A percentile compares a stretch with the other conserved stretches of the same genome.
Conservation (phyloP, 129 eudicot genomes). For the Arctium minus region DNA sequence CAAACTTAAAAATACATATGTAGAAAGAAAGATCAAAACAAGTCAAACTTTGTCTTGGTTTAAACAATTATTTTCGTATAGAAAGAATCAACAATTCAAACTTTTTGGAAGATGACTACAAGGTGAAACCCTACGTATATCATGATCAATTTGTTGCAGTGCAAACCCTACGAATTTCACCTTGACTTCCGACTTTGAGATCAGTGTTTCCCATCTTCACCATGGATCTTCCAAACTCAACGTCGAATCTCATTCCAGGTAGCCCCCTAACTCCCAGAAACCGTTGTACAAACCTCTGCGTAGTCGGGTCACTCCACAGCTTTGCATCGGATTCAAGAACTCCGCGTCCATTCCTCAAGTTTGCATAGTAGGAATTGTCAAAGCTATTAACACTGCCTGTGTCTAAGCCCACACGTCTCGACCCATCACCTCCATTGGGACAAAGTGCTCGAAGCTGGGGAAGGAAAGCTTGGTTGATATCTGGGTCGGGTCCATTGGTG, state of each 20-base stretch:
- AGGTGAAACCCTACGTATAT: neutral
- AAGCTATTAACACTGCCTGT: neutral
- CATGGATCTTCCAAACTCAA: conserved; percentile 57
- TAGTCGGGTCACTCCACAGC: conserved; percentile 37
- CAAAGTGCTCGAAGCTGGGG: conserved; percentile 32
- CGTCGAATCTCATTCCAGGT: conserved; percentile 31
- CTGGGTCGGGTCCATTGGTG: conserved; percentile 40
- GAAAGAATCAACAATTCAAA: neutral
- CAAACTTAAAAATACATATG: neutral
- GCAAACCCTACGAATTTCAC: neutral
- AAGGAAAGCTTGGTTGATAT: conserved; percentile 38
- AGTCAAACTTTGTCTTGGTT: neutral
- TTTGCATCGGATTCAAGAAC: conserved; percentile 51
- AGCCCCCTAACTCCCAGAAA: conserved; percentile 43
- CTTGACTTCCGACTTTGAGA: neutral
- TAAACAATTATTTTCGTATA: neutral
- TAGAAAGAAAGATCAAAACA: neutral
- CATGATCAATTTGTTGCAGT: neutral
- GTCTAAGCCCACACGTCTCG: neutral
- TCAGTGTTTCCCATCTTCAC: conserved; percentile 43
- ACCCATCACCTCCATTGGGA: neutral
- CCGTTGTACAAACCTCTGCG: conserved; percentile 36
- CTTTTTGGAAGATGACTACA: neutral
- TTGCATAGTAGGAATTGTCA: conserved; percentile 27
- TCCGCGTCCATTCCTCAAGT: conserved; percentile 47